Base-by-base conservation (phyloP, 2,329 filamentous ascomycete species). In the Endoconidiophora polonica region DNA sequence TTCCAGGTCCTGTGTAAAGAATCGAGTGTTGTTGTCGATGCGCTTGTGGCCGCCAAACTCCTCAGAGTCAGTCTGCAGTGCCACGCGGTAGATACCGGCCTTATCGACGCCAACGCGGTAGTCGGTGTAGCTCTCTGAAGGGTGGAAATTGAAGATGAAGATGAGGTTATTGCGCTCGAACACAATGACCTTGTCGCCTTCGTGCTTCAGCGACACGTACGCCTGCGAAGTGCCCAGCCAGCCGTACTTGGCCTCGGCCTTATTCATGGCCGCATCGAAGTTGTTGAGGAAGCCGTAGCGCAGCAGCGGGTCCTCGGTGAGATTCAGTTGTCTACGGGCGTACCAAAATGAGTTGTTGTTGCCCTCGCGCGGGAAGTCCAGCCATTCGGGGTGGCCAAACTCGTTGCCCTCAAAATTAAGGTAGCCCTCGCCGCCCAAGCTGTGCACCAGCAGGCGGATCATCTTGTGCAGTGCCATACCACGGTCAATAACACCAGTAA, bases 381-480 rank as follows among this genome's bases (percentile, higher is more conserved):
- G 83, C 91, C 91, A 98, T 66, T 98, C 91, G 0, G 91, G 91
- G 62, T 98, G 91, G 0, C 91, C 91, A 60, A 98, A 98, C 65
- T 98, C 91, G 65, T 98, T 98, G 54, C 91, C 91, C 67, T 95
- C 88, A 59, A 98, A 98, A 69, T 96, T 98, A 48, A 98, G 82
- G 61, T 94, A 98, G 38, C 90, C 91, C 66, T 98, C 91, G 50
- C 91, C 91, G 53, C 91, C 91, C 14, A 98, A 76, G 40, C 74
- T 77, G 62, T 98, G 90, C 1, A 91, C 96, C 55, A 98, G 70
- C 14, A 98, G 77, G 12, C 91, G 83, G 59, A 98, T 95, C 83
- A 98, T 83, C 71, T 98, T 98, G 74, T 98, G 91, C 37, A 98
- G 70, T 3, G 85, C 77, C 70, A 98, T 83, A 49, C 91, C 91